A percentile compares a stretch with the other conserved stretches of the same genome.
Evolutionary conservation across 2,329 filamentous ascomycete genomes (phyloP).

Genomic region (Curvularia lunata): DNA sequence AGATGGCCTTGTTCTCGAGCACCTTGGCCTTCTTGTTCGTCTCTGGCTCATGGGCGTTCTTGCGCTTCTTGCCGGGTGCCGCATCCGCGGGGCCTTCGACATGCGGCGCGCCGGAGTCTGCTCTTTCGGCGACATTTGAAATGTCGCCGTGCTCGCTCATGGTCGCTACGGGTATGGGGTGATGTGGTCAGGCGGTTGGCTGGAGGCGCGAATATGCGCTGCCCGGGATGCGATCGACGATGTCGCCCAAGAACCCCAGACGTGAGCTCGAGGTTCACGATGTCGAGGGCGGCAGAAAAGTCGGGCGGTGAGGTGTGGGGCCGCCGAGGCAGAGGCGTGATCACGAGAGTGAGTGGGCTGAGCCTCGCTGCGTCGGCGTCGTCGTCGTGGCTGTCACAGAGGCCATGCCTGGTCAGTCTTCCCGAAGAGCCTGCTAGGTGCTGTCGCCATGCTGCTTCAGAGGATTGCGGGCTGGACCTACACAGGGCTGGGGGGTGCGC

Average conservation of each 20-base stretch:
- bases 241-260: background rate
- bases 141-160: constrained; percentile 27
- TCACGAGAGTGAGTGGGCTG: constrained; percentile 13
- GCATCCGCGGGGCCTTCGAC: constrained; percentile 12
- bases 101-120: constrained; percentile 5
- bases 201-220: background rate
- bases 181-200: background rate
- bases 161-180: background rate
- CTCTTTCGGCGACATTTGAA: constrained; percentile 13
- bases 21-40: constrained; percentile 41
- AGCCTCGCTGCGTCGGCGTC: background rate
- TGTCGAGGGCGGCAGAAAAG: constrained; percentile 31
- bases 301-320: constrained; percentile 28
- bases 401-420: constrained; percentile 37
- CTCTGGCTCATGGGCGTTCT: constrained; percentile 24
- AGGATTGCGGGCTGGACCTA: constrained; percentile 37
- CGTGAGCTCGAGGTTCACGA: constrained; percentile 14
- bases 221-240: background rate
- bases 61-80: constrained; percentile 29
- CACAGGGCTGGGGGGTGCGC: constrained; percentile 28
- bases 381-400: constrained; percentile 27
- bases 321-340: constrained; percentile 2
- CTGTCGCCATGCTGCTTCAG: constrained; percentile 33
- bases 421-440: constrained; percentile 39
- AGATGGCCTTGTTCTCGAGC: constrained; percentile 83